Percentiles rank a stretch among this genome's conserved stretches.
These are phyloP conservation scores for Macrophomina tecta DNA, from an alignment of 2,329 filamentous ascomycete genomes.

Conservation along the genomic window DNA sequence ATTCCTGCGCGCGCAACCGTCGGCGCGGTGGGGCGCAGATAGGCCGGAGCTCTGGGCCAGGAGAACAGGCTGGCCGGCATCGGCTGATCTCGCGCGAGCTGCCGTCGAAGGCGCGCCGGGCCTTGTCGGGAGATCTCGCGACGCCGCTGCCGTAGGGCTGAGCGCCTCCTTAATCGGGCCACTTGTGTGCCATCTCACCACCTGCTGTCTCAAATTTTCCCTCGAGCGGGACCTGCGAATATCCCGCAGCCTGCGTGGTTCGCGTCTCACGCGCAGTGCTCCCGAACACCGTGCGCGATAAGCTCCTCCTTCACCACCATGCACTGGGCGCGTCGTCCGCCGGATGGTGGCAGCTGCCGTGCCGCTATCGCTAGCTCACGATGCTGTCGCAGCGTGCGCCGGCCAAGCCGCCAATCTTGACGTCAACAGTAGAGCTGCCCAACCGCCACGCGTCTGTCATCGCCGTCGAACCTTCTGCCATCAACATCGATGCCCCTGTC, in stretches of 20 bases:
- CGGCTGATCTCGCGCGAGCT: constrained; percentile 27
- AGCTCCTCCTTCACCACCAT: not conserved
- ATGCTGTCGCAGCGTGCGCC: not conserved
- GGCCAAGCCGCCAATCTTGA: not conserved
- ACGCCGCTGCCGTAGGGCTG: constrained; percentile 24
- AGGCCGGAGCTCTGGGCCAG: constrained; percentile 16
- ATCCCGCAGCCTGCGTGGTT: constrained; percentile 14
- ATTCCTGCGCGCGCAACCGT: constrained; percentile 14
- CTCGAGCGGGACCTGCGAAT: constrained; percentile 19
- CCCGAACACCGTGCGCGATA: constrained; percentile 6
- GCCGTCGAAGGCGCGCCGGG: not conserved
- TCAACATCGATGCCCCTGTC: too few species aligned
- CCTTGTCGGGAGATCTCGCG: constrained; percentile 22
- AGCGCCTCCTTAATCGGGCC: constrained; percentile 24
- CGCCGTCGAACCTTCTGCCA: constrained; percentile 2
- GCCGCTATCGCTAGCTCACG: not conserved
- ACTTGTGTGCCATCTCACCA: constrained; percentile 21
- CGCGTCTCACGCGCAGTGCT: constrained; percentile 18
- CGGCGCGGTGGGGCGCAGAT: constrained; percentile 6
- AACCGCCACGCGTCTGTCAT: constrained; percentile 42
- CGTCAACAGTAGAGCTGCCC: not conserved
- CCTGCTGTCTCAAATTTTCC: constrained; percentile 23
- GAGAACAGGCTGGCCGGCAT: constrained; percentile 24
- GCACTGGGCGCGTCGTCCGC: not conserved
- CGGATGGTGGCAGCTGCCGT: not conserved